phyloP scores from a whole-genome alignment of 495 filamentous ascomycete genomes.

The Aspergillus carlsbadensis region DNA sequence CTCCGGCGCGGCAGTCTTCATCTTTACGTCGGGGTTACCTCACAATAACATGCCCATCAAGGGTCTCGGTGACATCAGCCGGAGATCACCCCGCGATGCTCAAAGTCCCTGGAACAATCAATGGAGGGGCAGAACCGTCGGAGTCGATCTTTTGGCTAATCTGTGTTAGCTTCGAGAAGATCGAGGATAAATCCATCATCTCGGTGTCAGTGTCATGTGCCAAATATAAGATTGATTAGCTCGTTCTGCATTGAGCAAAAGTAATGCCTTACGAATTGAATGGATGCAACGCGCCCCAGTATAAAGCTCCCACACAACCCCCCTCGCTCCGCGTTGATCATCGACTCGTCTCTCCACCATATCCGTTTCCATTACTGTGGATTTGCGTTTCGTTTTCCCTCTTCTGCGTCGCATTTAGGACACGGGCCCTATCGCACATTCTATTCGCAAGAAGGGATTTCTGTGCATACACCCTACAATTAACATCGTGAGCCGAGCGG shows the following conservation, averaged over 20 bases:
- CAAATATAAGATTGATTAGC: too few relatives aligned
- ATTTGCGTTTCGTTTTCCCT: neutral
- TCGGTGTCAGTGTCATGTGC: neutral
- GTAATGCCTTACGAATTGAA: too few relatives aligned
- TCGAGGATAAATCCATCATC: neutral
- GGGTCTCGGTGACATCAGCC: constrained; percentile 4
- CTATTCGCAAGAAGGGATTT: too few relatives aligned
- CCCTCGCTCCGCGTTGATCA: neutral
- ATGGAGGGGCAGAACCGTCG: neutral
- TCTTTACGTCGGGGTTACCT: constrained; percentile 2
- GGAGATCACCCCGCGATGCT: constrained; percentile 4
- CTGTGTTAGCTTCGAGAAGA: neutral
- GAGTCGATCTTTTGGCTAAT: neutral
- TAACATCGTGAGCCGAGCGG: neutral
- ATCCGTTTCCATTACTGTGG: neutral
- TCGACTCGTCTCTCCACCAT: neutral
- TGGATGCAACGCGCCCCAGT: neutral
- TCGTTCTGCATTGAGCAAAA: too few relatives aligned
- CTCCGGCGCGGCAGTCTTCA: too few relatives aligned
- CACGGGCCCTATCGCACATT: too few relatives aligned
- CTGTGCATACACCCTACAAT: too few relatives aligned
- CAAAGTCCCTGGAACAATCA: neutral
- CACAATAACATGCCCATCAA: neutral
- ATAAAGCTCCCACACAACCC: neutral
- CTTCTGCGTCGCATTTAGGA: too few relatives aligned